Conservation (phyloP, 1,284 basidiomycete species). For the Puccinia brachypodii region DNA sequence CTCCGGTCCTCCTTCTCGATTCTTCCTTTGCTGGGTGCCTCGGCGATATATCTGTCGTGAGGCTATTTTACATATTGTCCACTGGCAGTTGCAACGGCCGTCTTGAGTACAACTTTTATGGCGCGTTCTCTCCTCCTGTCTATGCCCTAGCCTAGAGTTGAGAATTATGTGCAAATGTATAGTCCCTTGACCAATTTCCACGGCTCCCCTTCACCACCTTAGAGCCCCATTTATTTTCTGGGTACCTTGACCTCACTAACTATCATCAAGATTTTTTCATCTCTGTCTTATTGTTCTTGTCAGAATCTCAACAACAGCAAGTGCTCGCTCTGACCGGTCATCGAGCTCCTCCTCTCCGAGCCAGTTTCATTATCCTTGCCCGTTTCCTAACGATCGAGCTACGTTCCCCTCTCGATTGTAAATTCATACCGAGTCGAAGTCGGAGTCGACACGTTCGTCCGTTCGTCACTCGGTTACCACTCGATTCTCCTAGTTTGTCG, state of each 20-base stretch:
- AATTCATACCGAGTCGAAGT: not conserved
- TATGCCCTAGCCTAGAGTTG: too few relatives aligned
- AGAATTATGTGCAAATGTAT: too few relatives aligned
- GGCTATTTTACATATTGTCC: not conserved
- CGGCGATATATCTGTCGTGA: not conserved
- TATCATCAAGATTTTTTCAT: too few relatives aligned
- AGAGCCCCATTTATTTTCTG: too few relatives aligned
- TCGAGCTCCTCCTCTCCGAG: not conserved
- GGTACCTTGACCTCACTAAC: too few relatives aligned
- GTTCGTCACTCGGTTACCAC: not conserved
- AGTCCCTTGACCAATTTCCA: not conserved
- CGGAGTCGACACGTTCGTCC: not conserved
- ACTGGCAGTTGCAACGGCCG: not conserved
- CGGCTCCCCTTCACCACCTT: too few relatives aligned
- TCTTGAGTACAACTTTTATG: too few relatives aligned
- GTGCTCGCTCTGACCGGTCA: not conserved
- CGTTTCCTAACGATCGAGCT: slow-evolving; percentile 8
- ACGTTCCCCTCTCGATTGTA: not conserved
- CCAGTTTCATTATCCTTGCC: not conserved
- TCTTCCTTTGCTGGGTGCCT: not conserved
- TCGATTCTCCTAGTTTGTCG: not conserved
- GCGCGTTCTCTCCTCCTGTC: too few relatives aligned
- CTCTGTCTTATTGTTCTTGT: too few relatives aligned
- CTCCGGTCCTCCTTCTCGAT: not conserved
- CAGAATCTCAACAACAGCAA: too few relatives aligned